A percentile compares a stretch with the other conserved stretches of the same genome.
Conservation (phyloP, 2,329 filamentous ascomycete species). For the Daldinia eschscholtzii region DNA sequence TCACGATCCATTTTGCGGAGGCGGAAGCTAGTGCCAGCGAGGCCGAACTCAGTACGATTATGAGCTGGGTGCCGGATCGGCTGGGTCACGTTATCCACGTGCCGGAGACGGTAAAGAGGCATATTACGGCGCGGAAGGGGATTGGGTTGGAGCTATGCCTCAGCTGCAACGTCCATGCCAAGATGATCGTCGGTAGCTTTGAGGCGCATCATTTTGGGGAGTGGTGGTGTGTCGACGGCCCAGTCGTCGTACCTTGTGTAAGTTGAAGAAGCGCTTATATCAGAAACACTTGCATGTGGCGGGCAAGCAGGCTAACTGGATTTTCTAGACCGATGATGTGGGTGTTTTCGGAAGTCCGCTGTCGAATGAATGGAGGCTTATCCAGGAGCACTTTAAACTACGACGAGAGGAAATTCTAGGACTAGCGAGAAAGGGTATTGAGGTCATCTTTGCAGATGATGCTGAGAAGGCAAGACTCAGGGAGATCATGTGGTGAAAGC, state of each 20-base stretch:
- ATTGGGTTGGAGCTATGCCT: constrained; percentile 82
- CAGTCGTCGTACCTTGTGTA: constrained; percentile 76
- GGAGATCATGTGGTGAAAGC: constrained; percentile 61
- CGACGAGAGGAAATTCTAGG: constrained; percentile 59
- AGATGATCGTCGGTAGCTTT: constrained; percentile 75
- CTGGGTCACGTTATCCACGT: constrained; percentile 86
- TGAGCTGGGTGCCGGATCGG: constrained; percentile 75
- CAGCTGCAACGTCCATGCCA: constrained; percentile 83
- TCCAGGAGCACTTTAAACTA: constrained; percentile 77
- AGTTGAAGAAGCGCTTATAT: constrained; percentile 54
- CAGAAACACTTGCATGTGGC: not conserved
- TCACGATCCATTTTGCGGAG: constrained; percentile 86
- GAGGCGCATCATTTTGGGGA: constrained; percentile 81
- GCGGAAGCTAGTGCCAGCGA: constrained; percentile 67
- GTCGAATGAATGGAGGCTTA: constrained; percentile 82
- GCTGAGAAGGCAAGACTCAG: constrained; percentile 70
- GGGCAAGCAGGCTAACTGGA: constrained; percentile 11
- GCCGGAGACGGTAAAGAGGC: constrained; percentile 67
- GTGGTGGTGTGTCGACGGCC: constrained; percentile 72
- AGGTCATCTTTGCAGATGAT: constrained; percentile 75
- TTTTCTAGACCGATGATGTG: constrained; percentile 80
- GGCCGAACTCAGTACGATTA: constrained; percentile 72
- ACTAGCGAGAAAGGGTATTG: constrained; percentile 71
- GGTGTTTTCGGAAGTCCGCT: constrained; percentile 82
- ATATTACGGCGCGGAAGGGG: constrained; percentile 61